Conservation (phyloP, 2,329 filamentous ascomycete species). For the Diaporthe citriasiana region DNA sequence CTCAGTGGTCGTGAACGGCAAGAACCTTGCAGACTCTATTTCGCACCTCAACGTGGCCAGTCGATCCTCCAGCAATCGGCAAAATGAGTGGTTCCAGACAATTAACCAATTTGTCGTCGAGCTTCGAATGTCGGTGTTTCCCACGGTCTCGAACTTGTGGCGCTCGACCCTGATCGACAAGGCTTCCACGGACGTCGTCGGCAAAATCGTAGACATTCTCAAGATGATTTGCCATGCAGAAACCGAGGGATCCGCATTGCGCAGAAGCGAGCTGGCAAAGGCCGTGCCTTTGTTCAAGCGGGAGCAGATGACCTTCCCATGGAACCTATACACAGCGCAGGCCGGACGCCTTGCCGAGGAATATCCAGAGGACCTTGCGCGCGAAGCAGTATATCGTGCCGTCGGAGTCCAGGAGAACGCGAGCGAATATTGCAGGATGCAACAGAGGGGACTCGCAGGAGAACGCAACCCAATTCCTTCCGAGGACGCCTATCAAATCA, state of each 20-base stretch:
- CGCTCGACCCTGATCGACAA: slow-evolving; percentile 87
- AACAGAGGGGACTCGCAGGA: slow-evolving; percentile 69
- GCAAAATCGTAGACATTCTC: slow-evolving; percentile 86
- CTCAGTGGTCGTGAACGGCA: slow-evolving; percentile 79
- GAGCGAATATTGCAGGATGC: slow-evolving; percentile 81
- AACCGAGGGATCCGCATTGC: slow-evolving; percentile 76
- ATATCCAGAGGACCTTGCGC: slow-evolving; percentile 73
- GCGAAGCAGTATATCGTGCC: slow-evolving; percentile 87
- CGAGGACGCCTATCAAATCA: slow-evolving; percentile 63
- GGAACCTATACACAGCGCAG: slow-evolving; percentile 56
- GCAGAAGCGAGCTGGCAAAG: slow-evolving; percentile 66
- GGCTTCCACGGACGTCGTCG: slow-evolving; percentile 80
- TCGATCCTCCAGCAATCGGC: slow-evolving; percentile 56
- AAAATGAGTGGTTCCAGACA: slow-evolving; percentile 56
- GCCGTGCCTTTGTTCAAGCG: slow-evolving; percentile 59
- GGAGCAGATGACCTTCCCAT: slow-evolving; percentile 61
- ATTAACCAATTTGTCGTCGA: slow-evolving; percentile 88
- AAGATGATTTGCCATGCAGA: slow-evolving; percentile 84
- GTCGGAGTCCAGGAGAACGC: slow-evolving; percentile 74
- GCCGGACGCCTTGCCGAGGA: slow-evolving; percentile 54
- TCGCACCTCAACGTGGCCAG: slow-evolving; percentile 64
- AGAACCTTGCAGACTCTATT: slow-evolving; percentile 83
- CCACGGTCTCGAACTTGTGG: slow-evolving; percentile 85
- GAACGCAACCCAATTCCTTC: slow-evolving; percentile 77
- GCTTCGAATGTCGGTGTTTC: slow-evolving; percentile 83